A percentile compares a stretch with the other conserved stretches of the same genome.
phyloP scores from a whole-genome alignment of 2,329 filamentous ascomycete species.

The Ophiostoma ips region DNA sequence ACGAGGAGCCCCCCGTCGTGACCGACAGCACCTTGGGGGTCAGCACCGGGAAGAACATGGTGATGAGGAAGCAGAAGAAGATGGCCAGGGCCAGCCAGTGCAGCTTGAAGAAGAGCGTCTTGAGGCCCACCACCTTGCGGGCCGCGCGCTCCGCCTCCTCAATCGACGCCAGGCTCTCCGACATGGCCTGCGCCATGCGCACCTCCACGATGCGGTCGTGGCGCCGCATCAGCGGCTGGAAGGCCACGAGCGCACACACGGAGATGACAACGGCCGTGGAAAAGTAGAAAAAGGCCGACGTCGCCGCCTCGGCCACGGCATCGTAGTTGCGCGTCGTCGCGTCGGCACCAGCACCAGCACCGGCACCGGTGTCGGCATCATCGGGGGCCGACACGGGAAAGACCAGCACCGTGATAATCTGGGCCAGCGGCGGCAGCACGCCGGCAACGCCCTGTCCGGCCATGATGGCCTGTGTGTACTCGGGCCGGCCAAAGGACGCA shows the following conservation, averaged over 20 bases:
- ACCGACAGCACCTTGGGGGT: constrained; percentile 50
- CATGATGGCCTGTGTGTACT: constrained; percentile 96
- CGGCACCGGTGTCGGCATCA: background rate
- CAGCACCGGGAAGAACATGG: constrained; percentile 94
- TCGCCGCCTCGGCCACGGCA: constrained; percentile 29
- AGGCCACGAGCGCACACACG: constrained; percentile 52
- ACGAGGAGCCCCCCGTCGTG: constrained; percentile 21
- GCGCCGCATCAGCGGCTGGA: constrained; percentile 56
- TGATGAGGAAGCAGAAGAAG: constrained; percentile 66
- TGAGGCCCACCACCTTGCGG: constrained; percentile 40
- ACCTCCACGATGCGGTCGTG: constrained; percentile 39
- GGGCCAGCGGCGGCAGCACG: constrained; percentile 74
- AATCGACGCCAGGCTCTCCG: constrained; percentile 34
- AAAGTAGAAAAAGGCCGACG: constrained; percentile 81
- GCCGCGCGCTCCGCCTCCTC: constrained; percentile 38
- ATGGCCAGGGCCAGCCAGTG: constrained; percentile 65
- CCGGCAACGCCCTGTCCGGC: constrained; percentile 84
- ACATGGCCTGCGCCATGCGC: constrained; percentile 34
- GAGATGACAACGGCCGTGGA: constrained; percentile 73
- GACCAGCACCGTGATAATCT: constrained; percentile 69
- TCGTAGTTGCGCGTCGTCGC: constrained; percentile 15
- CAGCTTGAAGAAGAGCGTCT: constrained; percentile 59
- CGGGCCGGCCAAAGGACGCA: constrained; percentile 65
- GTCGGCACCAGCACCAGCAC: constrained; percentile 4
- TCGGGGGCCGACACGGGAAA: constrained; percentile 30